Conservation (phyloP, 2,329 filamentous ascomycete species). For the Aspergillus viridinutans region DNA sequence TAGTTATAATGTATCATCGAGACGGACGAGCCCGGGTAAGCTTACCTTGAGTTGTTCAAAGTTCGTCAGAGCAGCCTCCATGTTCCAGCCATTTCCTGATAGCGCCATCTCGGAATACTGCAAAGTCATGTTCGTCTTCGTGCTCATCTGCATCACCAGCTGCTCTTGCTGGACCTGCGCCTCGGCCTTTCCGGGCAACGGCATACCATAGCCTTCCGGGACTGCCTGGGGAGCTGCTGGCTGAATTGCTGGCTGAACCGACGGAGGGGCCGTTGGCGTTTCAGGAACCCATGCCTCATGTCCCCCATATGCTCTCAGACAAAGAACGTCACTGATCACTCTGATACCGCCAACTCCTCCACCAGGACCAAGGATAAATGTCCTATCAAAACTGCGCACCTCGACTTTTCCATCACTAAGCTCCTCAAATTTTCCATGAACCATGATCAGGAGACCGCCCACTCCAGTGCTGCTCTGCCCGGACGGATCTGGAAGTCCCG, state of each 20-base stretch:
- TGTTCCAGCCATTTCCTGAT: conserved; percentile 73
- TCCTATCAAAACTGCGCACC: conserved; percentile 73
- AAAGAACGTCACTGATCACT: conserved; percentile 75
- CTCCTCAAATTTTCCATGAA: conserved; percentile 85
- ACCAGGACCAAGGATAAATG: conserved; percentile 74
- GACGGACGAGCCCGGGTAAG: neutral
- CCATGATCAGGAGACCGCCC: conserved; percentile 69
- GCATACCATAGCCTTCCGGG: conserved; percentile 38
- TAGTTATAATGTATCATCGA: conserved; percentile 12
- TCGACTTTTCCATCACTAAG: conserved; percentile 57
- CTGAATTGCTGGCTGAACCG: conserved; percentile 19
- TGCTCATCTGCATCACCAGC: conserved; percentile 66
- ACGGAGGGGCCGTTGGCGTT: conserved; percentile 14
- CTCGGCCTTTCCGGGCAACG: conserved; percentile 42
- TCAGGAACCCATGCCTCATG: conserved; percentile 49
- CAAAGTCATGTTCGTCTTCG: conserved; percentile 73
- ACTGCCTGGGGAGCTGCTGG: conserved; percentile 24
- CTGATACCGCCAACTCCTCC: conserved; percentile 62
- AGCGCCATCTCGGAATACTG: conserved; percentile 79
- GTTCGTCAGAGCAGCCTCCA: conserved; percentile 66
- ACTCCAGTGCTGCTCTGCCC: conserved; percentile 63
- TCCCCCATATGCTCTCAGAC: conserved; percentile 64
- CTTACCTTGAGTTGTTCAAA: conserved; percentile 73
- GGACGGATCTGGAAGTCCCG: conserved; percentile 65
- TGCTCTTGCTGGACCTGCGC: conserved; percentile 62